These are phyloP conservation scores for Penicillium tannophilum DNA, from an alignment of 495 filamentous ascomycete genomes.

Conservation along the genomic window DNA sequence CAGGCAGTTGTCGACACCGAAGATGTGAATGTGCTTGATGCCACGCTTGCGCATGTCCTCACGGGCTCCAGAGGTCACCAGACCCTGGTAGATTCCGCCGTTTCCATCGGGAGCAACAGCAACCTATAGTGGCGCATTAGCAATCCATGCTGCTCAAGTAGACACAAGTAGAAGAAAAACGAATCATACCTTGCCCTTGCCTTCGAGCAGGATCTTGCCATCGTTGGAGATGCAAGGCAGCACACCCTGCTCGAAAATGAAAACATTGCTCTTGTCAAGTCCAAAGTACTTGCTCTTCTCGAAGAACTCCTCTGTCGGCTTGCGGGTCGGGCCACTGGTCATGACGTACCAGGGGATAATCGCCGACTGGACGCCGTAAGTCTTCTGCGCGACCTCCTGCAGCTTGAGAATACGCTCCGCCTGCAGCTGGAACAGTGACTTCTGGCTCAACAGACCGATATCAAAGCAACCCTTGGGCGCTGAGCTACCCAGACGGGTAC, in stretches of 20 bases:
- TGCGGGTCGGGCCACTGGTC: slow-evolving; percentile 95
- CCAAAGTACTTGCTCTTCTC: slow-evolving; percentile 88
- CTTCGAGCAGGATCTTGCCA: slow-evolving; percentile 93
- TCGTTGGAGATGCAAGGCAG: slow-evolving; percentile 97
- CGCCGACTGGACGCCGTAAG: slow-evolving; percentile 63
- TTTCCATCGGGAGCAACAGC: slow-evolving; percentile 99
- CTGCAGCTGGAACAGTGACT: slow-evolving; percentile 96
- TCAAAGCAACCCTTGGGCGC: slow-evolving; percentile 96
- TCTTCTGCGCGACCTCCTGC: slow-evolving; percentile 78
- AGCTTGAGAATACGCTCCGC: slow-evolving; percentile 88
- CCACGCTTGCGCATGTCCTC: slow-evolving; percentile 86
- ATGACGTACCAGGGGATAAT: slow-evolving; percentile 98
- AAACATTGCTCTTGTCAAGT: slow-evolving; percentile 77
- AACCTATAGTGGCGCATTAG: slow-evolving; percentile 46
- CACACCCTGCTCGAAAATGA: slow-evolving; percentile 96
- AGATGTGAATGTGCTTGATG: slow-evolving; percentile 94
- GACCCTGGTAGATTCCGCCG: slow-evolving; percentile 92
- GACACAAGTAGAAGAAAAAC: not conserved
- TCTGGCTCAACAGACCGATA: slow-evolving; percentile 87
- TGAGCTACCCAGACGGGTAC: slow-evolving; percentile 90
- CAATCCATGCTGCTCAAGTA: not conserved
- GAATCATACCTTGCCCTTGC: slow-evolving; percentile 71
- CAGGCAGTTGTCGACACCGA: slow-evolving; percentile 99
- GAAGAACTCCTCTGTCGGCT: slow-evolving; percentile 92
- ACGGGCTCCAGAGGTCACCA: slow-evolving; percentile 79